Conservation (phyloP, 148 eudicot genomes). For the Bassia scoparia region DNA sequence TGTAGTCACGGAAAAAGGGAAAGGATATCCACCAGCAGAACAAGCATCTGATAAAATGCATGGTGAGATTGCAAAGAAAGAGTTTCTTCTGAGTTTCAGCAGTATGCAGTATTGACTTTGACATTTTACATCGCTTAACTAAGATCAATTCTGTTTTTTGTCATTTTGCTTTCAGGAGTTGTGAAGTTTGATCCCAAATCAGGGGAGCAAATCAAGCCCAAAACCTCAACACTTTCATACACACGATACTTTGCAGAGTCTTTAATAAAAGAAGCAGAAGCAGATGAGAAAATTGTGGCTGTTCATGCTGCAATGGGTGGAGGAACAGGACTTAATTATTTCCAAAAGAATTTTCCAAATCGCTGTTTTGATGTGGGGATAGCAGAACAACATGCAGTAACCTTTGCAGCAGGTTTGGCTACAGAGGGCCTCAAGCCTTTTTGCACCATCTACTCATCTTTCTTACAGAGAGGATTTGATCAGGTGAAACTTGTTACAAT, state of each 20-base stretch:
- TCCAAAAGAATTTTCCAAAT: conserved; percentile 57
- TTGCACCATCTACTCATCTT: conserved; percentile 70
- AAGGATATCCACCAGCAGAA: conserved; percentile 80
- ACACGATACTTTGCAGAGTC: conserved; percentile 69
- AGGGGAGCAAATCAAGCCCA: conserved; percentile 63
- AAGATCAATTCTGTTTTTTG: neutral
- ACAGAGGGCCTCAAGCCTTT: conserved; percentile 77
- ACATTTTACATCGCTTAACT: too few relatives aligned
- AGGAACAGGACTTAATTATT: conserved; percentile 70
- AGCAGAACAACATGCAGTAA: conserved; percentile 80
- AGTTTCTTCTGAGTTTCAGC: neutral
- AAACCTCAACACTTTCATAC: conserved; percentile 53
- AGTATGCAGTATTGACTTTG: neutral
- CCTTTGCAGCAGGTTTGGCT: conserved; percentile 82
- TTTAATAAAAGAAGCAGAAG: conserved; percentile 62
- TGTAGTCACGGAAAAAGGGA: conserved; percentile 73
- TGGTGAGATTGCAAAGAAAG: conserved; percentile 35
- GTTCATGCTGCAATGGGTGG: conserved; percentile 86
- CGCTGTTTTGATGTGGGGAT: conserved; percentile 82
- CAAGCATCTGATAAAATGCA: conserved; percentile 74
- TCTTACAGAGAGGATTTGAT: conserved; percentile 70
- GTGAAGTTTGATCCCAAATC: conserved; percentile 59
- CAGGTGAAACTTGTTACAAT: conserved; percentile 38
- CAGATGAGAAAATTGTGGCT: conserved; percentile 52
- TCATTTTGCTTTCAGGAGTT: conserved; percentile 44